phyloP scores from a whole-genome alignment of 139 green algal species.

The Cymbomonas tetramitiformis region DNA sequence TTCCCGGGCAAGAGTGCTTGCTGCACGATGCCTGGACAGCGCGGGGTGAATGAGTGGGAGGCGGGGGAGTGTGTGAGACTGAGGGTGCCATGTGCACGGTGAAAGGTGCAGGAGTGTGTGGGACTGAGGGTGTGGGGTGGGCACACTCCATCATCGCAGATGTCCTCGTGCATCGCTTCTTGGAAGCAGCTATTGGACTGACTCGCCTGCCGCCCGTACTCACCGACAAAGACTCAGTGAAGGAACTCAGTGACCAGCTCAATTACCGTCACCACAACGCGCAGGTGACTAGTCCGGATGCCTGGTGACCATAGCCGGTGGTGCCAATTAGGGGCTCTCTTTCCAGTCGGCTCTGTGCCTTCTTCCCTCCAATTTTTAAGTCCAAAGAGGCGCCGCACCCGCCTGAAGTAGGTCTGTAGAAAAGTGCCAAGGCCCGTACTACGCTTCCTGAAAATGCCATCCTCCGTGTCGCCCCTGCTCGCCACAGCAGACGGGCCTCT shows the following conservation, averaged over 20 bases:
- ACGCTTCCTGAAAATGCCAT: too few species aligned
- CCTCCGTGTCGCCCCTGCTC: too few species aligned
- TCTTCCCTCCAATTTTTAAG: too few species aligned
- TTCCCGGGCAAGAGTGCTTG: too few species aligned
- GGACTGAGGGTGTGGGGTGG: background rate
- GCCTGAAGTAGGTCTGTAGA: too few species aligned
- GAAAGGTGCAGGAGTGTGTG: background rate
- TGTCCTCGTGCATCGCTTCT: constrained; percentile 29
- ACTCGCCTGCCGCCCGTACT: constrained; percentile 48
- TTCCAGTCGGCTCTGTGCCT: too few species aligned
- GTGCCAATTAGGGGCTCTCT: too few species aligned
- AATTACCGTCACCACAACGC: constrained; percentile 83
- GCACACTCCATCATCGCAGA: constrained; percentile 19
- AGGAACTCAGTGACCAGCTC: constrained; percentile 48
- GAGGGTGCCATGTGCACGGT: background rate
- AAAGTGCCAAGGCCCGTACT: too few species aligned
- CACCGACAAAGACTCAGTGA: constrained; percentile 39
- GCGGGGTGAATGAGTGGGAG: background rate
- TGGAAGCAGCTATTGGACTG: constrained; percentile 48
- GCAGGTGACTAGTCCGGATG: background rate
- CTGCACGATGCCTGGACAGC: too few species aligned
- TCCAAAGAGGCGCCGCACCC: too few species aligned
- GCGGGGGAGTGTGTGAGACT: background rate
- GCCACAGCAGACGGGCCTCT: too few species aligned
- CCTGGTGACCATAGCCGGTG: too few species aligned